phyloP scores from a whole-genome alignment of 2,329 filamentous ascomycete species.

The Cladobotryum mycophilum region DNA sequence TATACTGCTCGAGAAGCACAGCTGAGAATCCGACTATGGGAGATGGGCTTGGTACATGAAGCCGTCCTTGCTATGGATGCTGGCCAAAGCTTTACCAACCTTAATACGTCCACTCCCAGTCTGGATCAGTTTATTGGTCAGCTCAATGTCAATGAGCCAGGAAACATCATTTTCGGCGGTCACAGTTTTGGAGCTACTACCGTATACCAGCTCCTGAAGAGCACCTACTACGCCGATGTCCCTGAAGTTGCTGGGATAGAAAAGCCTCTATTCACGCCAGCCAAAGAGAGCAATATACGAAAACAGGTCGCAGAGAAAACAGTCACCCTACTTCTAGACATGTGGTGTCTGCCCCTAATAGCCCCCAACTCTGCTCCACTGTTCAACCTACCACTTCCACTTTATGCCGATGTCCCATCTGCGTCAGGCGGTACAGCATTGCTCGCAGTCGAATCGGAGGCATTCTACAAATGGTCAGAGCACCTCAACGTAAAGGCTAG shows the following conservation, averaged over 20 bases:
- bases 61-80: slow-evolving; percentile 61
- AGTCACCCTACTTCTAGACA: slow-evolving; percentile 65
- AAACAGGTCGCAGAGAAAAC: slow-evolving; percentile 62
- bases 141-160: slow-evolving; percentile 64
- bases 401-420: slow-evolving; percentile 47
- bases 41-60: slow-evolving; percentile 65
- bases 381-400: slow-evolving; percentile 66
- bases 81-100: slow-evolving; percentile 43
- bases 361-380: slow-evolving; percentile 57
- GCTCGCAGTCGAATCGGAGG: slow-evolving; percentile 66
- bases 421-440: slow-evolving; percentile 52
- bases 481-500: slow-evolving; percentile 65
- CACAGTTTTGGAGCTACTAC: slow-evolving; percentile 79
- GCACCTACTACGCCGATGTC: slow-evolving; percentile 58
- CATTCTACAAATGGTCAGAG: slow-evolving; percentile 71
- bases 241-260: slow-evolving; percentile 41
- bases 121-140: slow-evolving; percentile 54
- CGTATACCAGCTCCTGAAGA: slow-evolving; percentile 71
- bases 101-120: slow-evolving; percentile 44
- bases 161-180: slow-evolving; percentile 67
- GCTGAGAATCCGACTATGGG: slow-evolving; percentile 70
- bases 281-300: slow-evolving; percentile 47
- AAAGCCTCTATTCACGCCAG: slow-evolving; percentile 56
- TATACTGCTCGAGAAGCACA: slow-evolving; percentile 64
- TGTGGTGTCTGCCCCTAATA: slow-evolving; percentile 71